Base-by-base conservation (phyloP, 169 alveolate genomes). In the Plasmodium yoelii region DNA sequence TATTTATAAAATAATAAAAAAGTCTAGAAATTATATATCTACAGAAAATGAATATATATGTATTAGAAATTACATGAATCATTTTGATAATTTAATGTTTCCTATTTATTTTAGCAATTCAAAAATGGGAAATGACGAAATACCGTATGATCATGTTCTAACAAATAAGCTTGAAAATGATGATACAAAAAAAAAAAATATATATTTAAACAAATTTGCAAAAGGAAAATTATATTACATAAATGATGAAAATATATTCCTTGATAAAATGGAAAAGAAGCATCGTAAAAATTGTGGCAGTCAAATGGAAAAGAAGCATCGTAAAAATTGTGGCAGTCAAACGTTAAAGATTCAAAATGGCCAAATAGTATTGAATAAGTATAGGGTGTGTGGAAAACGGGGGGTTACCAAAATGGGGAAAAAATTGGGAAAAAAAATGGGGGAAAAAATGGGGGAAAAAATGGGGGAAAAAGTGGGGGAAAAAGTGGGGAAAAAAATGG, bases 61-160 rank as follows among this genome's bases (percentile, higher is more conserved):
- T 47, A 53, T 80, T 13, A 65, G 82, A 60, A 80, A 80, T 80
- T 80, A 65, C 55, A 53, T 80, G n/a, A 65, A 80, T 47, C 70
- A 80, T 18, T 53, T 80, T 53, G 90, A 80, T 65, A 28, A 10
- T 18, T 65, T 26, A 39, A 53, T 65, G 22, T 80, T 49, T 26
- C 90, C 90, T 22, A 80, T 80, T 39, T 28, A 55, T 12, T 46
- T 19, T 5, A 42, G 26, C 2, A 15, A 4, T 51, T 6, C 59
- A 15, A 51, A 5, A 3, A 51, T 13, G 59, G 9, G 9, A 51
- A 51, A 51, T 1, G 19, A 12, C 0, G 19, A 51, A 15, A 7
- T 15, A 15, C 12, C 22, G 1, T 22, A 22, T 1, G 0, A 0
- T 22, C 1, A 1, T 0, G 26, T 22, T 22, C 2, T 28, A 0